phyloP scores from a whole-genome alignment of 148 eudicot species.

The Chenopodium quinoa region DNA sequence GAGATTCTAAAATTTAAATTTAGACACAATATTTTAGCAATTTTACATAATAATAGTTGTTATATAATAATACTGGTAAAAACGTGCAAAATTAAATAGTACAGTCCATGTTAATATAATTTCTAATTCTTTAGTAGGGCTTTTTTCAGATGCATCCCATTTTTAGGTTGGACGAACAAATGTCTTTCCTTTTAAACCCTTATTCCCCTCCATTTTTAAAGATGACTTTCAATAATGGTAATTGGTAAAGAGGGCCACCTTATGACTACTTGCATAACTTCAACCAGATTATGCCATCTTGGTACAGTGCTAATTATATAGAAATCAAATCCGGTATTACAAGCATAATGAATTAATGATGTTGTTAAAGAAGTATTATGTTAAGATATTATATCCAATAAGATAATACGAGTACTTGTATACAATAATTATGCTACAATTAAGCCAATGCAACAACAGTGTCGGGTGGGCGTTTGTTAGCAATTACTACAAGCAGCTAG shows the following conservation, averaged over 20 bases:
- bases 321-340: not conserved
- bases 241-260: not conserved
- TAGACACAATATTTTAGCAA: too few species aligned
- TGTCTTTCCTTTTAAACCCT: too few species aligned
- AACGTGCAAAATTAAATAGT: too few species aligned
- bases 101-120: too few species aligned
- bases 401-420: not conserved
- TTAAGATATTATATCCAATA: not conserved
- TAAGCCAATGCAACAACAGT: not conserved
- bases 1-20: too few species aligned
- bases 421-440: not conserved
- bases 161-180: too few species aligned
- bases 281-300: not conserved
- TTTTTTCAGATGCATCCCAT: too few species aligned
- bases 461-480: constrained; percentile 8
- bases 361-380: not conserved
- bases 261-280: not conserved
- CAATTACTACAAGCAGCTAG: not conserved
- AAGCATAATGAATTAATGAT: not conserved
- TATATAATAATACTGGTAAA: too few species aligned
- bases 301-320: not conserved
- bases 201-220: not conserved
- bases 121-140: not conserved
- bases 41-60: too few species aligned
- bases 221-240: not conserved